Conservation (phyloP, 2,329 filamentous ascomycete species). For the Hirsutella thompsonii region DNA sequence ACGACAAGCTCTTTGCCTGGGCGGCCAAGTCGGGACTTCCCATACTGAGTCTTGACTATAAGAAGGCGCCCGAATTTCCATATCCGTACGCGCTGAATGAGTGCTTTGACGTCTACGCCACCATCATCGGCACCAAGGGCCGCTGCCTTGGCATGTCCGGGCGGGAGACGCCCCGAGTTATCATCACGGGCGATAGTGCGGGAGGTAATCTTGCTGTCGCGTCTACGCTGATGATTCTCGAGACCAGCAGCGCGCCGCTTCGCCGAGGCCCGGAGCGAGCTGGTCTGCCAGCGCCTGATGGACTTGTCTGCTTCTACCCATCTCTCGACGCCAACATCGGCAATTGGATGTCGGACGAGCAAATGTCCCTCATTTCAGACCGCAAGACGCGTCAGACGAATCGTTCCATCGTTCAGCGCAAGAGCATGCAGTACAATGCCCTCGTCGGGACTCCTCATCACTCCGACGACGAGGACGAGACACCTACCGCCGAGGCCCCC, state of each 20-base stretch:
- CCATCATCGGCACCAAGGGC: conserved; percentile 21
- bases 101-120: conserved; percentile 32
- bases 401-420: conserved; percentile 62
- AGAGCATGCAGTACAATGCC: conserved; percentile 79
- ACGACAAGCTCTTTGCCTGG: conserved; percentile 91
- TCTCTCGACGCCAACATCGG: conserved; percentile 93
- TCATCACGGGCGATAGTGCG: conserved; percentile 35
- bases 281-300: conserved; percentile 61
- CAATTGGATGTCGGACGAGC: conserved; percentile 98
- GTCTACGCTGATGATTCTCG: conserved; percentile 78
- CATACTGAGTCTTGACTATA: conserved; percentile 80
- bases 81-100: conserved; percentile 37
- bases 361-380: conserved; percentile 88
- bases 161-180: conserved; percentile 22
- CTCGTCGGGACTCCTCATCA: conserved; percentile 73
- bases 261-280: conserved; percentile 21
- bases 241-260: conserved; percentile 43
- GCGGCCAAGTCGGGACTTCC: conserved; percentile 80
- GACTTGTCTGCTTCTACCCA: conserved; percentile 78
- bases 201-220: conserved; percentile 44
- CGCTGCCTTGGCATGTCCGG: conserved; percentile 32
- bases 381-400: conserved; percentile 68
- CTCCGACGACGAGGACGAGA: conserved; percentile 63
- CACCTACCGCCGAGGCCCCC: conserved; percentile 14
- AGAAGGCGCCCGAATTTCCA: conserved; percentile 35